phyloP scores from a whole-genome alignment of 805 yeast species.

The Ogataea pignaliae region DNA sequence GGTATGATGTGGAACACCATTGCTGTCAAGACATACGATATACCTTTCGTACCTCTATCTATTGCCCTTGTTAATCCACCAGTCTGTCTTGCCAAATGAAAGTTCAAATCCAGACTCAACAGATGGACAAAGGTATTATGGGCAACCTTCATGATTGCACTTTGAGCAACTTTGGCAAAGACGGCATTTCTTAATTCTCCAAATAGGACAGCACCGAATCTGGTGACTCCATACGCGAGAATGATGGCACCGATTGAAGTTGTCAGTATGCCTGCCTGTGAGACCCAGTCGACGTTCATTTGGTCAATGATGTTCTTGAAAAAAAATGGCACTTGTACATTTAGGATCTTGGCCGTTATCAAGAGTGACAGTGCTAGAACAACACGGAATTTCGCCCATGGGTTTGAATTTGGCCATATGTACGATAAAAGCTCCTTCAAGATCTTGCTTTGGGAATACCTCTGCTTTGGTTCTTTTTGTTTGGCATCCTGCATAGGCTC shows the following conservation, averaged over 20 bases:
- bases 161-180: conserved; percentile 92
- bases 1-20: conserved; percentile 98
- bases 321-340: conserved; percentile 94
- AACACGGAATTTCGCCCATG: conserved; percentile 68
- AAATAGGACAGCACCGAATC: conserved; percentile 90
- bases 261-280: conserved; percentile 56
- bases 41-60: conserved; percentile 97
- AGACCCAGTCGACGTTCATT: conserved; percentile 87
- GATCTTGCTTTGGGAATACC: conserved; percentile 47
- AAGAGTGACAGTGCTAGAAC: conserved; percentile 68
- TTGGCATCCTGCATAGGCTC: too few relatives aligned
- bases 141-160: conserved; percentile 88
- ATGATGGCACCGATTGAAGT: conserved; percentile 64
- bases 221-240: conserved; percentile 86
- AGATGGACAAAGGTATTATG: conserved; percentile 81
- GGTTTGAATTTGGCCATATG: conserved; percentile 76
- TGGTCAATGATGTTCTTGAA: conserved; percentile 85
- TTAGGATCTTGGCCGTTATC: conserved; percentile 76
- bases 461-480: conserved; percentile 10
- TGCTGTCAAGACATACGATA: conserved; percentile 85
- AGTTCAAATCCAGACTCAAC: conserved; percentile 77
- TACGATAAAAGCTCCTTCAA: conserved; percentile 61
- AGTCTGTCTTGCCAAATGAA: conserved; percentile 88
- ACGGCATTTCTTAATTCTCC: conserved; percentile 95
- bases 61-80: conserved; percentile 96